These are phyloP conservation scores for Trifolium subterraneum DNA, from an alignment of 306 rosid genomes.

Conservation along the genomic window DNA sequence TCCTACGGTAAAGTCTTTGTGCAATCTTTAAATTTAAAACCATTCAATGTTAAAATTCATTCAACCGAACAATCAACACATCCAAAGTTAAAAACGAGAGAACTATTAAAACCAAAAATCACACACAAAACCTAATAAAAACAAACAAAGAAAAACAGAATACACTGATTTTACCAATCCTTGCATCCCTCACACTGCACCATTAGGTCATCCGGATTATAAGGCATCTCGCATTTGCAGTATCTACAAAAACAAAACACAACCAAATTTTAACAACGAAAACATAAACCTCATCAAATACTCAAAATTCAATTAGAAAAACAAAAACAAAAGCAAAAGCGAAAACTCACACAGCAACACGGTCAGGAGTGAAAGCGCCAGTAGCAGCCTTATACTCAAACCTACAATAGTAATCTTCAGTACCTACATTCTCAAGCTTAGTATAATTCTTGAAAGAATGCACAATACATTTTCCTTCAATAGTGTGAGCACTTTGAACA, in stretches of 20 bases:
- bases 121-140: conserved; percentile 4
- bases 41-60: background rate
- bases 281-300: background rate
- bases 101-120: background rate
- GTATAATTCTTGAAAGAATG: conserved; percentile 86
- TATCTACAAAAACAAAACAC: conserved; percentile 65
- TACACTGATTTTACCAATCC: conserved; percentile 75
- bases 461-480: conserved; percentile 81
- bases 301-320: conserved; percentile 16
- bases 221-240: conserved; percentile 97
- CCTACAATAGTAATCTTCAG: conserved; percentile 85
- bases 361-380: conserved; percentile 84
- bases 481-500: conserved; percentile 83
- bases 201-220: conserved; percentile 95
- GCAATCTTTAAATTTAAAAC: background rate
- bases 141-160: conserved; percentile 37
- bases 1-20: background rate
- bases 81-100: conserved; percentile 16
- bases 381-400: conserved; percentile 93
- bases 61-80: conserved; percentile 14
- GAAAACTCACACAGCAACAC: conserved; percentile 87
- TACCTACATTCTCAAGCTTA: conserved; percentile 84
- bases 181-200: conserved; percentile 97
- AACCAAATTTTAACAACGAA: conserved; percentile 8
- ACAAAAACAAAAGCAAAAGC: conserved; percentile 7